Evolutionary conservation across 1,139 yeast genomes (phyloP).

Genomic region (Pneumocystis sp.): DNA sequence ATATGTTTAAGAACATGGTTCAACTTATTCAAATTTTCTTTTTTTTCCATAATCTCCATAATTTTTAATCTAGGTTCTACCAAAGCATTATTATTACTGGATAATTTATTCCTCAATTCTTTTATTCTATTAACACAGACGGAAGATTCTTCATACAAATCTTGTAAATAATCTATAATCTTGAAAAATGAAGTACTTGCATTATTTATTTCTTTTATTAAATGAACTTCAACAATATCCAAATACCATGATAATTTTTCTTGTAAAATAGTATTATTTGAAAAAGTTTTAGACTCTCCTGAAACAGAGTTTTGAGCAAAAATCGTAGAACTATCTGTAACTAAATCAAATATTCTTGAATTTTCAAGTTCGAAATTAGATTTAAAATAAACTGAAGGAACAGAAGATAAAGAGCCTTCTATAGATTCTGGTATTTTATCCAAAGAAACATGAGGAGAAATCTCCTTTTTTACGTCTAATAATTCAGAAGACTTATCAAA

Average conservation of each 20-base stretch:
- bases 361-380: conserved; percentile 69
- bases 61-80: conserved; percentile 40
- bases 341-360: conserved; percentile 67
- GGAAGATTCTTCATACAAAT: conserved; percentile 44
- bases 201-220: conserved; percentile 68
- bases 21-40: conserved; percentile 46
- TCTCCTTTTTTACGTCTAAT: not conserved
- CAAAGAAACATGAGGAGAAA: not conserved
- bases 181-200: conserved; percentile 74
- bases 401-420: conserved; percentile 24
- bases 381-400: conserved; percentile 59
- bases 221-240: conserved; percentile 68
- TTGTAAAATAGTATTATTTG: conserved; percentile 47
- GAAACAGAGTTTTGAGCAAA: conserved; percentile 20
- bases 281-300: conserved; percentile 20
- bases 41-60: conserved; percentile 38
- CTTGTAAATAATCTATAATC: conserved; percentile 62
- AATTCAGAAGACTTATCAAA: not conserved
- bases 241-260: conserved; percentile 69
- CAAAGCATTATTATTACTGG: conserved; percentile 30
- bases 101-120: conserved; percentile 31
- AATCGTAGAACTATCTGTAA: conserved; percentile 41
- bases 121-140: conserved; percentile 37
- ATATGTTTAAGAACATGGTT: conserved; percentile 29
- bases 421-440: conserved; percentile 7